Evolutionary conservation across 1,284 basidiomycete genomes (phyloP).

Genomic region (Cutaneotrichosporon sp.): DNA sequence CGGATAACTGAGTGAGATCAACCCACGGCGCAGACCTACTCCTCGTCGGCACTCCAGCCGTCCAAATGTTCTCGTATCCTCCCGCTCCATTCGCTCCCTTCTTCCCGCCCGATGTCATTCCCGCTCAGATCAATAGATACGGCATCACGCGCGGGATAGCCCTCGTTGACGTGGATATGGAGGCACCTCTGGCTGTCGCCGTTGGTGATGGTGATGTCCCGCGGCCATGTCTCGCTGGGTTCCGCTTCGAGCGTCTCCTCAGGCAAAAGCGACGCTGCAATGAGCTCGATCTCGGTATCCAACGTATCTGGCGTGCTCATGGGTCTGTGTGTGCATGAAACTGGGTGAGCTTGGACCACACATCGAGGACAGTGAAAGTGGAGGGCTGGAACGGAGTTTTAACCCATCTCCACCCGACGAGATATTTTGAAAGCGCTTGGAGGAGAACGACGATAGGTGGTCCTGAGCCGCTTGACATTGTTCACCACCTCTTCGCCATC

Average conservation of each 20-base stretch:
- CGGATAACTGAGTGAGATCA: slow-evolving; percentile 53
- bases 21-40: slow-evolving; percentile 50
- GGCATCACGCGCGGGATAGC: slow-evolving; percentile 18
- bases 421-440: slow-evolving; percentile 1
- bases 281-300: slow-evolving; percentile 37
- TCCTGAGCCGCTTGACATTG: too few relatives aligned
- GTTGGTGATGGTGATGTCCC: slow-evolving; percentile 45
- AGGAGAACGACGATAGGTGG: neutral
- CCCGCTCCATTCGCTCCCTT: slow-evolving; percentile 49
- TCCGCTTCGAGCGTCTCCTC: slow-evolving; percentile 53
- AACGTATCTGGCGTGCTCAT: slow-evolving; percentile 8
- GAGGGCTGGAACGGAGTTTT: neutral
- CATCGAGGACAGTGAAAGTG: neutral
- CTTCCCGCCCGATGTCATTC: slow-evolving; percentile 39
- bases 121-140: slow-evolving; percentile 44
- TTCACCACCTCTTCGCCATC: neutral
- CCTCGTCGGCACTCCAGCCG: slow-evolving; percentile 49
- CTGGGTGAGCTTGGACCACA: neutral
- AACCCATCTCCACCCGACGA: neutral
- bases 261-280: slow-evolving; percentile 57
- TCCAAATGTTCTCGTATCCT: slow-evolving; percentile 52
- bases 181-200: slow-evolving; percentile 43
- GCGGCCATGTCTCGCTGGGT: slow-evolving; percentile 8
- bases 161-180: slow-evolving; percentile 51
- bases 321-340: neutral